Evolutionary conservation across 169 alveolate species (phyloP), one percentile per base, ranked within the genome.

Genomic region (Eimeria brunetti): DNA sequence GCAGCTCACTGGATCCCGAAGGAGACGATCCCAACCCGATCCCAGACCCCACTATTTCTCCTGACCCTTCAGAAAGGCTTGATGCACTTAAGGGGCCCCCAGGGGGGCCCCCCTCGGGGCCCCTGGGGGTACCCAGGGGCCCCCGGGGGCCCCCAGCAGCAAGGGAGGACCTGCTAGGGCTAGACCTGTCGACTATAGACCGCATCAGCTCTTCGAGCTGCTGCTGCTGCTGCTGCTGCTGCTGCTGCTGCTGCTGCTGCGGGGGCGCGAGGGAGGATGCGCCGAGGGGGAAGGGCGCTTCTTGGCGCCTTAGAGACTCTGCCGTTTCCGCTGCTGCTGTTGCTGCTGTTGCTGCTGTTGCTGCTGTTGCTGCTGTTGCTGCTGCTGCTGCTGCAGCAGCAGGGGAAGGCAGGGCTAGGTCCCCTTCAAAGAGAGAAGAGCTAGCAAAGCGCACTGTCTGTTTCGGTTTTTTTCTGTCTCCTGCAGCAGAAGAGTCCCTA

Each of bases 191-290:
- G 67, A 58, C 67, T 58, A 58, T 12, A 30, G 78, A 67, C 36
- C 44, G 7, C 44, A 14, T 3, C 78, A 33, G 22, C 46, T 27
- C 36, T 41, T 62, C 33, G 9, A 67, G 78, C 7, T 67, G 78
- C 78, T 67, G 78, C 78, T 67, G 78, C 78, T 67, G 78, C 78
- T 67, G 78, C 78, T 67, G 78, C 78, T 67, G 78, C 78, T 67
- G 78, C 44, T 67, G 78, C 22, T 67, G 78, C 78, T 27, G 78
- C 78, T 27, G 46, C 78, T 18, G 44, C 44, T 7, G 44, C 78
- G 12, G 27, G 12, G 67, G 67, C 67, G 67, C 46, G 38, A 33
- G 80, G 22, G 80, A 69, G 9, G 80, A 14, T 7, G 80, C 38
- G 9, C 18, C 4, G 3, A 22, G 51, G 44, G 24, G 44, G 6